A percentile compares a stretch with the other conserved stretches of the same genome.
These are phyloP conservation scores for Globisporangium irregulare DNA, from an alignment of 352 stramenopile genomes.

Conservation along the genomic window DNA sequence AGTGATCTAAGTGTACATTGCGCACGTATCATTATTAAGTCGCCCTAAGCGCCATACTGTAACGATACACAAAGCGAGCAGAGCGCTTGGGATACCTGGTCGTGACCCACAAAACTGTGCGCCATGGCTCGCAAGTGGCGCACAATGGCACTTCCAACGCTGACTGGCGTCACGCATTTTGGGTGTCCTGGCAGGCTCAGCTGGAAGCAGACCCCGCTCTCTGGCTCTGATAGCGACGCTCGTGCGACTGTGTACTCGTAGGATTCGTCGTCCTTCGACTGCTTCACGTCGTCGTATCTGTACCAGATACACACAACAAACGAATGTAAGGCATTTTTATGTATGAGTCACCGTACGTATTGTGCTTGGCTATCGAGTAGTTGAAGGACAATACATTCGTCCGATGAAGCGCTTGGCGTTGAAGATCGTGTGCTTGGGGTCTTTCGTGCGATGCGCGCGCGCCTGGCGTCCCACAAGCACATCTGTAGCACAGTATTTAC, in stretches of 20 bases:
- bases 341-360: background rate
- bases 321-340: background rate
- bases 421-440: conserved; percentile 67
- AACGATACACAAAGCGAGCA: background rate
- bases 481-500: conserved; percentile 17
- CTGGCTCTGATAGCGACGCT: conserved; percentile 2
- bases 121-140: conserved; percentile 44
- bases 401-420: conserved; percentile 81
- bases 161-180: conserved; percentile 42
- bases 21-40: background rate
- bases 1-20: conserved; percentile 82
- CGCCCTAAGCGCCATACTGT: background rate
- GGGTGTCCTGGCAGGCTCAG: conserved; percentile 34
- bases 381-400: conserved; percentile 21
- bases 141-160: conserved; percentile 43
- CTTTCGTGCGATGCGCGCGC: conserved; percentile 38
- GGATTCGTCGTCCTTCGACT: conserved; percentile 20
- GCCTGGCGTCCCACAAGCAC: conserved; percentile 48
- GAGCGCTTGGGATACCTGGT: conserved; percentile 29
- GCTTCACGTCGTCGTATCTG: conserved; percentile 31
- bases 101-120: conserved; percentile 50
- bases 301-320: background rate
- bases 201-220: conserved; percentile 47
- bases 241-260: conserved; percentile 48
- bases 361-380: background rate